phyloP scores from a whole-genome alignment of 2,329 filamentous ascomycete species.

The Stachybotrys chlorohalonatus region DNA sequence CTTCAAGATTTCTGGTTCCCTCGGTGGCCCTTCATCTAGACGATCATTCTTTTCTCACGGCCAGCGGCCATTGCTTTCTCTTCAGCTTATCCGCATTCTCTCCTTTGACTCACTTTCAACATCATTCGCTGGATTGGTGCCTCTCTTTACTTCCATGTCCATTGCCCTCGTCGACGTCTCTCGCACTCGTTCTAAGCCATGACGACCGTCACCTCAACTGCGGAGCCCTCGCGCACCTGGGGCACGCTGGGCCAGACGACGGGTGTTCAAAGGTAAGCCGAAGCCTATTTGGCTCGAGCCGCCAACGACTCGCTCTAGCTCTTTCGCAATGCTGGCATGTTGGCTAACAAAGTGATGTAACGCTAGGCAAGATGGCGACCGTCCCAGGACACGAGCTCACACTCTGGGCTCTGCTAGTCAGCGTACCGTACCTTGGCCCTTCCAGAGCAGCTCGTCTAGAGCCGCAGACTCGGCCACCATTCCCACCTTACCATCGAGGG shows the following conservation, averaged over 20 bases:
- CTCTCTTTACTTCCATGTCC: not conserved
- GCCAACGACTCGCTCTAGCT: too few relatives aligned
- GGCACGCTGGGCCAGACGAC: not conserved
- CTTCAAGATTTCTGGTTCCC: not conserved
- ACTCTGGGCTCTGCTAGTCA: not conserved
- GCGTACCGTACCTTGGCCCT: constrained; percentile 9
- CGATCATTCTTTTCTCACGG: not conserved
- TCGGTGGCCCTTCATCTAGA: not conserved
- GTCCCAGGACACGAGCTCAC: not conserved
- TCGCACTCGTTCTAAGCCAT: not conserved
- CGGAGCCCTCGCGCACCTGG: not conserved
- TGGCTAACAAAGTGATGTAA: not conserved
- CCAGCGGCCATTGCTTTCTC: not conserved
- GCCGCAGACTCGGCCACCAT: constrained; percentile 11
- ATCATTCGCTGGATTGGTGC: not conserved
- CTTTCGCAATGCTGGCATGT: not conserved
- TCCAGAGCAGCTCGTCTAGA: constrained; percentile 17
- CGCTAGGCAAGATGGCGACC: not conserved
- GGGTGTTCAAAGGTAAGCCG: not conserved
- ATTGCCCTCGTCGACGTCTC: not conserved
- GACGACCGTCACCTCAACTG: not conserved
- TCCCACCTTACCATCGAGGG: constrained; percentile 11
- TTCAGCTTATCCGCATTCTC: not conserved
- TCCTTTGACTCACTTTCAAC: not conserved
- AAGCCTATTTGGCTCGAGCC: not conserved